phyloP scores from a whole-genome alignment of 768 basidiomycete species.

The Tubosaeta sp. region DNA sequence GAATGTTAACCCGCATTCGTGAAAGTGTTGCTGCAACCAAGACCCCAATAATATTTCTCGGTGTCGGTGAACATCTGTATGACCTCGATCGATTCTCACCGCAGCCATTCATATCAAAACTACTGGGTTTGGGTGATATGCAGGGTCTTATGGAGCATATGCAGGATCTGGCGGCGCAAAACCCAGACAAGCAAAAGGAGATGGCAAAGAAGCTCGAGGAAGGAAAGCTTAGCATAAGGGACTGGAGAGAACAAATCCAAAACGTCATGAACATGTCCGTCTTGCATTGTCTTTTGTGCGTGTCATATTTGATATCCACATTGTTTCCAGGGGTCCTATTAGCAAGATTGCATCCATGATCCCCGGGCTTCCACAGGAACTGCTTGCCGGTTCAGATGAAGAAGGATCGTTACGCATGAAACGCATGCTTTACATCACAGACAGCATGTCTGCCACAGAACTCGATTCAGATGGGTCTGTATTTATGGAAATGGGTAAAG shows the following conservation, averaged over 20 bases:
- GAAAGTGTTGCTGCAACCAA: constrained; percentile 94
- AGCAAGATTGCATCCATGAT: constrained; percentile 99
- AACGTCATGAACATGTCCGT: constrained; percentile 97
- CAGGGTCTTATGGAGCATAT: constrained; percentile 98
- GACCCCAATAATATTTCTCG: constrained; percentile 98
- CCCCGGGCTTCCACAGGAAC: constrained; percentile 88
- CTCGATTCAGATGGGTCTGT: constrained; percentile 91
- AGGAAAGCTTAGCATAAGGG: constrained; percentile 93
- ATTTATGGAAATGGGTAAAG: constrained; percentile 83
- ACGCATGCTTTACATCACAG: constrained; percentile 97
- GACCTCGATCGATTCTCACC: constrained; percentile 96
- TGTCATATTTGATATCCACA: constrained; percentile 3
- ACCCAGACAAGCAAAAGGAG: constrained; percentile 96
- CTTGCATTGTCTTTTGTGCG: constrained; percentile 1
- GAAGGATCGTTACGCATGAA: constrained; percentile 90
- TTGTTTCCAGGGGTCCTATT: constrained; percentile 80
- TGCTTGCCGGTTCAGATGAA: constrained; percentile 91
- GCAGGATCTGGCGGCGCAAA: constrained; percentile 90
- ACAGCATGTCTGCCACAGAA: constrained; percentile 92
- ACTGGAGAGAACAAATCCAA: constrained; percentile 96
- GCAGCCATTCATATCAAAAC: constrained; percentile 94
- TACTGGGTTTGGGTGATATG: constrained; percentile 93
- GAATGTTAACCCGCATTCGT: constrained; percentile 9
- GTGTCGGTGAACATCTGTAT: constrained; percentile 95
- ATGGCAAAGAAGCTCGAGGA: constrained; percentile 97